Conservation (phyloP, 495 filamentous ascomycete species). For the Bacidia gigantensis region DNA sequence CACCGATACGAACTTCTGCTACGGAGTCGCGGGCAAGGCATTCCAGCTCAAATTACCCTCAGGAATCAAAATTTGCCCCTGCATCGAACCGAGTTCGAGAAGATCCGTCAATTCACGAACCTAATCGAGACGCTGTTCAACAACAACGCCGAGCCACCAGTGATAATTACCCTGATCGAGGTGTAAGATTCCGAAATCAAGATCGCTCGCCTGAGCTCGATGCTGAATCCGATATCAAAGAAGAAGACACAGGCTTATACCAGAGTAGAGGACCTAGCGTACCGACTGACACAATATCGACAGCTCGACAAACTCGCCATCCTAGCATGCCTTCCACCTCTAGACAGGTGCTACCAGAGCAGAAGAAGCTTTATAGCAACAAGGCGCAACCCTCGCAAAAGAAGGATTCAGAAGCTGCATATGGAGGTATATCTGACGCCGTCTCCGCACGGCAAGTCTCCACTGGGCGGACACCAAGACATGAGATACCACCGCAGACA, state of each 20-base stretch:
- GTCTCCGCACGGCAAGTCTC: slow-evolving; percentile 5
- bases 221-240: background rate
- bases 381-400: slow-evolving; percentile 5
- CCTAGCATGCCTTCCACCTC: background rate
- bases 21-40: background rate
- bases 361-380: slow-evolving; percentile 14
- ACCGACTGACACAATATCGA: background rate
- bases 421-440: slow-evolving; percentile 10
- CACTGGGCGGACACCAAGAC: slow-evolving; percentile 1
- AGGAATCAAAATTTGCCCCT: background rate
- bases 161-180: slow-evolving; percentile 5
- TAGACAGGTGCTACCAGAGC: slow-evolving; percentile 13
- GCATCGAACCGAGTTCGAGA: background rate
- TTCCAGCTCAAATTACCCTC: background rate
- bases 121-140: background rate
- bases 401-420: slow-evolving; percentile 3
- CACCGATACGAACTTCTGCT: background rate
- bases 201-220: background rate
- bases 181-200: slow-evolving; percentile 12
- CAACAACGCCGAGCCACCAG: background rate
- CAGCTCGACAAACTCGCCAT: background rate
- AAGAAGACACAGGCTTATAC: background rate
- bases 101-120: background rate
- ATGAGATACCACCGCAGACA: slow-evolving; percentile 13
- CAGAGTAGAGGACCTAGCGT: background rate